These are phyloP conservation scores for Diplodia intermedia DNA, from an alignment of 2,329 filamentous ascomycete genomes.

Conservation along the genomic window DNA sequence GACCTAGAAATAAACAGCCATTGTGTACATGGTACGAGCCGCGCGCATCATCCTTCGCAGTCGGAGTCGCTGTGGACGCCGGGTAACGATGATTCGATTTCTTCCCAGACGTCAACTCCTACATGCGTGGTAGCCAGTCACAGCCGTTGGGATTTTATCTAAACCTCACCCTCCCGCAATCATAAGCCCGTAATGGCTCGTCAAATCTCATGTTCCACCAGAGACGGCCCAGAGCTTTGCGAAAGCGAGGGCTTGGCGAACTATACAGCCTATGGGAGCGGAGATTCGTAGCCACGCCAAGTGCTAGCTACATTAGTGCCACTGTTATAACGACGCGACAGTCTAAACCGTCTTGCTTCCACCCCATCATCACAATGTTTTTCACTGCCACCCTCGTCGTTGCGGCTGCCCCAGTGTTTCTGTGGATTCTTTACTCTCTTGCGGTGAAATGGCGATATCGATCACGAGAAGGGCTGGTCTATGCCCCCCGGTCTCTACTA, in stretches of 20 bases:
- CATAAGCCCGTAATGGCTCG: not conserved
- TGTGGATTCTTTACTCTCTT: constrained; percentile 38
- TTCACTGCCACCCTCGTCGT: constrained; percentile 24
- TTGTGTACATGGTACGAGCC: not conserved
- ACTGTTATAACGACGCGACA: not conserved
- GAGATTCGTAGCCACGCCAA: not conserved
- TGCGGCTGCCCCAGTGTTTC: constrained; percentile 37
- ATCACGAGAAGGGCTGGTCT: constrained; percentile 39
- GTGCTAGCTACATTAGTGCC: not conserved
- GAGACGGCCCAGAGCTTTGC: not conserved
- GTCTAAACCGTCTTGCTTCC: not conserved
- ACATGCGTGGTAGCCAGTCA: not conserved
- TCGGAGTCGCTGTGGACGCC: too few relatives aligned
- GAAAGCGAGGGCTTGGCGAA: constrained; percentile 9
- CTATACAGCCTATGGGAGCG: not conserved
- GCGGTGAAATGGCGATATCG: constrained; percentile 42
- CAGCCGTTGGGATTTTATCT: not conserved
- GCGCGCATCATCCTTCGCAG: not conserved
- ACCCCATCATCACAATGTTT: not conserved
- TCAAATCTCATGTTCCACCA: too few relatives aligned
- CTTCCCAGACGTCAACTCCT: not conserved
- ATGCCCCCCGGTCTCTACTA: constrained; percentile 39
- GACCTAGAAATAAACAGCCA: too few relatives aligned
- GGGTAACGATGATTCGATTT: not conserved
- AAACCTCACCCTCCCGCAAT: not conserved